Base-by-base conservation (phyloP, 2,329 filamentous ascomycete genomes). In the Chrysosporium queenslandicum region DNA sequence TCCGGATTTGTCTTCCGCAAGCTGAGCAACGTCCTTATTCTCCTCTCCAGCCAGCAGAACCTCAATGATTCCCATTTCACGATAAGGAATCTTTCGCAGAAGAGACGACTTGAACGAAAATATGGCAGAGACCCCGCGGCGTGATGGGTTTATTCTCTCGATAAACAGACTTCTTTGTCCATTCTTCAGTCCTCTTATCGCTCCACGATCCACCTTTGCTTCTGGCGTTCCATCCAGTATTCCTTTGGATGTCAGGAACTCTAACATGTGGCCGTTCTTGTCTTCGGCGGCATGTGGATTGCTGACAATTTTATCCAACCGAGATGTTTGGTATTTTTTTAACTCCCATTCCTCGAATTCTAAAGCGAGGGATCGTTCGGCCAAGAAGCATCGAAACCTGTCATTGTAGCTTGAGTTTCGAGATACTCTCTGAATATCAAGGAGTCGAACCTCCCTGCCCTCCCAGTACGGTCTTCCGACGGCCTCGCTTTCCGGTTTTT, bases 311-410 rank as follows among this genome's bases (percentile, higher is more conserved):
- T 46, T n/a, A 18, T 46, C 16, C 27, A 46, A 7, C 25, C 42
- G 42, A 30, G 42, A 46, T 29, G 42, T 46, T 3, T 46, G 6
- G 18, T 30, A 29, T 18, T 32, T 29, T 46, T 46, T 18, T 32
- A 3, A 4, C 42, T 46, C 42, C 42, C 42, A 46, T 16, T 32
- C 14, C 25, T 46, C 8, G 14, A 7, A 46, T 46, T 46, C 42
- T n/a, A 46, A 32, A 20, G 42, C 42, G n/a, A 18, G 27, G 14
- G 42, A 46, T 46, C 27, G 42, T 46, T 46, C 42, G 14, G 25
- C 42, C n/a, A 46, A 20, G 14, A 46, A 46, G 16, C 25, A 18
- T n/a, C 25, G 42, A 32, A 46, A 46, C 42, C 14, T 46, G 14
- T 30, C 42, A 4, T 42, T 42, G n/a, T 42, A 20, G n/a, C 23